phyloP scores from a whole-genome alignment of 2,329 filamentous ascomycete genomes.

The Sordariomycetes sp. region DNA sequence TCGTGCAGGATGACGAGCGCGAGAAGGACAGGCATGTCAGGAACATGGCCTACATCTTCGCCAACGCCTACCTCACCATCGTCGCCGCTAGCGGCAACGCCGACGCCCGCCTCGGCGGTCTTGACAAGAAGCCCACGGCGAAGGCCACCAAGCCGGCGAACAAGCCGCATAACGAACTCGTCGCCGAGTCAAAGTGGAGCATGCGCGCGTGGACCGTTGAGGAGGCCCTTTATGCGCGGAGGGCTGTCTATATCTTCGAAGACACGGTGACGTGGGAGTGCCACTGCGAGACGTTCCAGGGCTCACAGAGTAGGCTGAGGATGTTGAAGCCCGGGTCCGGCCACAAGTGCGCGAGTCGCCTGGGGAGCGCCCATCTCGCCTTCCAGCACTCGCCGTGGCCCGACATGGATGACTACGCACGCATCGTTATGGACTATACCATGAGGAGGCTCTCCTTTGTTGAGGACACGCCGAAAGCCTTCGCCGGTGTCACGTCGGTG shows the following conservation, averaged over 20 bases:
- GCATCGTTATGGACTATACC: slow-evolving; percentile 29
- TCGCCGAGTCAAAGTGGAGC: slow-evolving; percentile 24
- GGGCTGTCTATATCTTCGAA: slow-evolving; percentile 28
- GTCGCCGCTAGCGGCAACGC: slow-evolving; percentile 26
- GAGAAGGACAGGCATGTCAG: slow-evolving; percentile 24
- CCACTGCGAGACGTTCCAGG: slow-evolving; percentile 28
- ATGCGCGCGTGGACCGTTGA: slow-evolving; percentile 28
- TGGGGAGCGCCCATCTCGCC: slow-evolving; percentile 18
- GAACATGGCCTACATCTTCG: slow-evolving; percentile 31
- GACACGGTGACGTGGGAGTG: slow-evolving; percentile 30
- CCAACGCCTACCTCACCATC: slow-evolving; percentile 29
- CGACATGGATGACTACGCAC: slow-evolving; percentile 29
- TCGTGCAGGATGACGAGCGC: slow-evolving; percentile 27
- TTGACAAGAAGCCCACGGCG: slow-evolving; percentile 15
- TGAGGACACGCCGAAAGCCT: slow-evolving; percentile 27
- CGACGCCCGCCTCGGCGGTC: slow-evolving; percentile 20
- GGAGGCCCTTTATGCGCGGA: slow-evolving; percentile 26
- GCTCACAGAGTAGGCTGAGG: slow-evolving; percentile 11
- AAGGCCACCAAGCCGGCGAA: slow-evolving; percentile 9
- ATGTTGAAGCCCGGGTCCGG: slow-evolving; percentile 8
- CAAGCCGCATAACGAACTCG: slow-evolving; percentile 20
- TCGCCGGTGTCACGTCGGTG: slow-evolving; percentile 26
- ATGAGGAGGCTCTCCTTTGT: slow-evolving; percentile 22
- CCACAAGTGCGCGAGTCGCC: slow-evolving; percentile 18
- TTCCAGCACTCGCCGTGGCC: slow-evolving; percentile 28